Percentiles rank a stretch among this genome's conserved stretches.
phyloP scores from a whole-genome alignment of 345 rosid genomes.

The Rhodamnia argentea region DNA sequence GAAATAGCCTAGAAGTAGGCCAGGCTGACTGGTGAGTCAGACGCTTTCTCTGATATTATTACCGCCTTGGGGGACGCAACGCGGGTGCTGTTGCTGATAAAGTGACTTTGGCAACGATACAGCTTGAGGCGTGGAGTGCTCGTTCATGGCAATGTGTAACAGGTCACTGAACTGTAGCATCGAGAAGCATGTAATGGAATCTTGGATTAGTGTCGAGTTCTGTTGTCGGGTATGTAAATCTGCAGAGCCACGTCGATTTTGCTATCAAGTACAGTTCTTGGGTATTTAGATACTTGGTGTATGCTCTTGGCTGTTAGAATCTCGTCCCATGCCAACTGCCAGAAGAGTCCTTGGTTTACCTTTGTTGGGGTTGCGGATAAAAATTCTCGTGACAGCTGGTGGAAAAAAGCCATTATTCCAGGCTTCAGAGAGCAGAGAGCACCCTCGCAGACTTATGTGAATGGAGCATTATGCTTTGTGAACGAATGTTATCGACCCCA shows the following conservation, averaged over 20 bases:
- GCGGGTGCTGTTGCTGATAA: too few species aligned
- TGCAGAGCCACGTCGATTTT: background rate
- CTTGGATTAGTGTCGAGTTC: background rate
- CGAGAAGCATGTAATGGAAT: background rate
- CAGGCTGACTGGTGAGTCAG: background rate
- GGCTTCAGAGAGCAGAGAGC: background rate
- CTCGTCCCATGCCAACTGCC: background rate
- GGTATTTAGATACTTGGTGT: background rate
- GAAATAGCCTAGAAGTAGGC: too few species aligned
- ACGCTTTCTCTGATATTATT: background rate
- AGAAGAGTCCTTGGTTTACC: background rate
- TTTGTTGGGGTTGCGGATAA: background rate
- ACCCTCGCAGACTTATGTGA: background rate
- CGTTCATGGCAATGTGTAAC: conserved; percentile 14
- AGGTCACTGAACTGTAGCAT: background rate
- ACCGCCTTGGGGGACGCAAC: too few species aligned
- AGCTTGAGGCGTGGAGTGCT: conserved; percentile 16
- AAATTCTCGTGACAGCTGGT: background rate
- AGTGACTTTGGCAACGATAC: conserved; percentile 23
- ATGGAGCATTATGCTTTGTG: background rate
- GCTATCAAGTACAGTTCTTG: background rate
- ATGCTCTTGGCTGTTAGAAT: background rate
- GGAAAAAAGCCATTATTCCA: background rate
- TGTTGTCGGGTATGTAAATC: background rate
- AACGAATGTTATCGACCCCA: background rate